Conservation (phyloP, 345 rosid species). For the Aquilaria sinensis region DNA sequence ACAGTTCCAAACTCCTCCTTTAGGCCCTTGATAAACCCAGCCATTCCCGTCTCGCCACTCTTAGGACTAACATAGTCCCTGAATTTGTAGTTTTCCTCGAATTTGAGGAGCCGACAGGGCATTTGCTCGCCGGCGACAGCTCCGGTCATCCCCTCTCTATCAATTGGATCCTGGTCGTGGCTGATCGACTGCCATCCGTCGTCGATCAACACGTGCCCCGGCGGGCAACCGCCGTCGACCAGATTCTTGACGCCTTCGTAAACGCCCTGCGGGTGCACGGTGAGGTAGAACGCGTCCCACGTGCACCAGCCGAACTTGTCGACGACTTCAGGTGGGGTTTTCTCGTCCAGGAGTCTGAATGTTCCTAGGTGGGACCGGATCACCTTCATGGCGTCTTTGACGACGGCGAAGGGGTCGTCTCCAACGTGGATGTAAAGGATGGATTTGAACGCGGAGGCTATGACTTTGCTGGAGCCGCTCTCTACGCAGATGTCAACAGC, state of each 20-base stretch:
- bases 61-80: conserved; percentile 54
- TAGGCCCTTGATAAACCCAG: conserved; percentile 68
- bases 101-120: conserved; percentile 85
- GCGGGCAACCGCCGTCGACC: conserved; percentile 90
- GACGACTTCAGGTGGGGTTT: conserved; percentile 74
- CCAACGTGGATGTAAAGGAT: conserved; percentile 61
- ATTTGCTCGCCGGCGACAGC: conserved; percentile 91
- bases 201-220: conserved; percentile 86
- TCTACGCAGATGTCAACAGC: conserved; percentile 70
- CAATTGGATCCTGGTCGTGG: conserved; percentile 66
- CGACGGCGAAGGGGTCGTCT: conserved; percentile 57
- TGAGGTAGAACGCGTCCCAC: conserved; percentile 96
- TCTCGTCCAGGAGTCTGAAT: conserved; percentile 70
- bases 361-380: conserved; percentile 59
- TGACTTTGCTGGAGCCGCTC: conserved; percentile 71
- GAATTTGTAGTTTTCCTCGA: conserved; percentile 82
- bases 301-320: conserved; percentile 99
- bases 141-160: conserved; percentile 63
- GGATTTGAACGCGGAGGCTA: conserved; percentile 34
- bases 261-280: conserved; percentile 76
- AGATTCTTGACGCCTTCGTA: conserved; percentile 69
- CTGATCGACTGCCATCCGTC: conserved; percentile 97
- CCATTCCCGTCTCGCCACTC: conserved; percentile 45
- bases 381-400: conserved; percentile 70
- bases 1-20: conserved; percentile 69